A percentile compares a stretch with the other conserved stretches of the same genome.
phyloP scores from a whole-genome alignment of 805 yeast species.

The Pichia occidentalis region DNA sequence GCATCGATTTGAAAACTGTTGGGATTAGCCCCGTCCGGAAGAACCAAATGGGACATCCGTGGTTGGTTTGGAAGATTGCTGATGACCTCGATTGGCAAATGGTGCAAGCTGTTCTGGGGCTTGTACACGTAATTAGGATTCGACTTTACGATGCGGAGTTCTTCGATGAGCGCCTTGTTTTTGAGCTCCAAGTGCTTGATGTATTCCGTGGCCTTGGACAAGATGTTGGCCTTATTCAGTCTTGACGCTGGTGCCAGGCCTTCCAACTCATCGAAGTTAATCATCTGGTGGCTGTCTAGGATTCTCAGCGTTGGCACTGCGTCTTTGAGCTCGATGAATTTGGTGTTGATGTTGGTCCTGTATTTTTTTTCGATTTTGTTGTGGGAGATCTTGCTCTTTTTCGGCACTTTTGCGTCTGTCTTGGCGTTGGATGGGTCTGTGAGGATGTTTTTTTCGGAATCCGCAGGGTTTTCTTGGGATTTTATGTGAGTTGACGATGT shows the following conservation, averaged over 20 bases:
- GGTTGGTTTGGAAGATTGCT: conserved; percentile 8
- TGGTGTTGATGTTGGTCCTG: conserved; percentile 68
- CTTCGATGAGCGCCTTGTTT: conserved; percentile 44
- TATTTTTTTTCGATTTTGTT: conserved; percentile 79
- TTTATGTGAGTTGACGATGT: neutral
- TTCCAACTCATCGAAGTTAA: conserved; percentile 46
- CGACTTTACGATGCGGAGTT: conserved; percentile 34
- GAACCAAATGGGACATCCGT: conserved; percentile 3
- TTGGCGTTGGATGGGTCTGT: too few relatives aligned
- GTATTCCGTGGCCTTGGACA: conserved; percentile 75
- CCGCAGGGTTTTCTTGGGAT: too few relatives aligned
- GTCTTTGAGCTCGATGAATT: conserved; percentile 60
- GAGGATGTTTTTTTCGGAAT: too few relatives aligned
- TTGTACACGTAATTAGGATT: conserved; percentile 8
- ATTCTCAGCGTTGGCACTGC: conserved; percentile 74
- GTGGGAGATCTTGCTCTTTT: conserved; percentile 55
- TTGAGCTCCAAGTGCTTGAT: conserved; percentile 63
- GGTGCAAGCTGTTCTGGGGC: conserved; percentile 1
- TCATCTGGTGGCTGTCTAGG: conserved; percentile 32
- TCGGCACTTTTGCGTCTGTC: conserved; percentile 31
- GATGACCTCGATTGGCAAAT: conserved; percentile 10
- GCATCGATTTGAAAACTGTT: too few relatives aligned
- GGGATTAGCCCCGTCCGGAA: neutral
- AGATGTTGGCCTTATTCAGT: conserved; percentile 70
- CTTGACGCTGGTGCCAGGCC: conserved; percentile 72